Conservation (phyloP, 2,329 filamentous ascomycete genomes). For the Botryotinia globosa region DNA sequence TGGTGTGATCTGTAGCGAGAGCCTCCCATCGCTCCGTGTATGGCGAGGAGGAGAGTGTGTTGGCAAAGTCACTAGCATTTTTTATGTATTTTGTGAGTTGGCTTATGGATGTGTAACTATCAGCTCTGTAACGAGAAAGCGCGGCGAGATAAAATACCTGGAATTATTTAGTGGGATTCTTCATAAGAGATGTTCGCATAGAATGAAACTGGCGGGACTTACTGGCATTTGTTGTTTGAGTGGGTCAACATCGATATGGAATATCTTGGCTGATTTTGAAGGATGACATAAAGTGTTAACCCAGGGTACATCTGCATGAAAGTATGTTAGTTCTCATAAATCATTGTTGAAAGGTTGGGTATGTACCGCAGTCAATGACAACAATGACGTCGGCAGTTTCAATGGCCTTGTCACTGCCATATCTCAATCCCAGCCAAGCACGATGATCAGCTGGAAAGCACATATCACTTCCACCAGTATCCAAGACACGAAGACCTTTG, state of each 20-base stretch:
- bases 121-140: slow-evolving; percentile 63
- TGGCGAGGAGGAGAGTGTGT: slow-evolving; percentile 42
- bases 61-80: slow-evolving; percentile 42
- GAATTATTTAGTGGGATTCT: slow-evolving; percentile 47
- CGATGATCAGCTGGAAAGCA: slow-evolving; percentile 72
- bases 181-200: slow-evolving; percentile 6
- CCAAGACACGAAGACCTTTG: slow-evolving; percentile 67
- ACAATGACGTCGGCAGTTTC: slow-evolving; percentile 78
- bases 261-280: slow-evolving; percentile 51
- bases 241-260: slow-evolving; percentile 64
- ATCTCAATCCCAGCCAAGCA: slow-evolving; percentile 67
- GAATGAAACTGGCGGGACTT: slow-evolving; percentile 13
- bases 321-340: not conserved
- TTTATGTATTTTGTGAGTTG: slow-evolving; percentile 66
- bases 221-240: slow-evolving; percentile 51
- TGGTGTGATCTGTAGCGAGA: slow-evolving; percentile 56
- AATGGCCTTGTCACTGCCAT: slow-evolving; percentile 71
- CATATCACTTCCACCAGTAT: slow-evolving; percentile 78
- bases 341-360: not conserved
- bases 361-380: slow-evolving; percentile 66
- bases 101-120: slow-evolving; percentile 60
- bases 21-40: slow-evolving; percentile 48
- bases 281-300: slow-evolving; percentile 73
- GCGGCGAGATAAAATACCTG: slow-evolving; percentile 65
- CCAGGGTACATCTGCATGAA: slow-evolving; percentile 73